A percentile compares a stretch with the other conserved stretches of the same genome.
Evolutionary conservation across 306 rosid genomes (phyloP).

Genomic region (Fragaria ananassa): DNA sequence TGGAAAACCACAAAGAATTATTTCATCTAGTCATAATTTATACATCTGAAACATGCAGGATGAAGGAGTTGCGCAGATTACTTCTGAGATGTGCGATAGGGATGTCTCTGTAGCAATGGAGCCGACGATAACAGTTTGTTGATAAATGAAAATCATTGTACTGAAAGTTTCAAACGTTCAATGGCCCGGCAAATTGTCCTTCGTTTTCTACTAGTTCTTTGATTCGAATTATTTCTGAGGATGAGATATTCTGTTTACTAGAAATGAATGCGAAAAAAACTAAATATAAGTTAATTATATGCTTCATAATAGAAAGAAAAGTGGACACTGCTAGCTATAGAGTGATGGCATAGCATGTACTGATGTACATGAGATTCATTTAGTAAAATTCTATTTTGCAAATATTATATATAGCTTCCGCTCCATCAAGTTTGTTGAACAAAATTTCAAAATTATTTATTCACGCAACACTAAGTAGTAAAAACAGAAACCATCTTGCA

Average conservation of each 20-base stretch:
- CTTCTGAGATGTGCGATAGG: slow-evolving; percentile 66
- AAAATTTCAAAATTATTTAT: background rate
- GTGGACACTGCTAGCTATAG: background rate
- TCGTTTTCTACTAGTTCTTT: background rate
- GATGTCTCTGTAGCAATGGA: slow-evolving; percentile 56
- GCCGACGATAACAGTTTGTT: slow-evolving; percentile 64
- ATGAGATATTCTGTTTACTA: background rate
- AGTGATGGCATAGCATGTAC: background rate
- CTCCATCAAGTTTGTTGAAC: background rate
- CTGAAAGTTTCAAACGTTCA: background rate
- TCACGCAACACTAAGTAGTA: background rate
- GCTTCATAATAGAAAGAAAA: background rate
- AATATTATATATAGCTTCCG: background rate
- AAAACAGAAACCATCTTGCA: background rate
- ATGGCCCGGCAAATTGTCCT: background rate
- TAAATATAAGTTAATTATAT: background rate
- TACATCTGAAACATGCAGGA: slow-evolving; percentile 42
- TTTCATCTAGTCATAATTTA: background rate
- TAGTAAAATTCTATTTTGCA: background rate
- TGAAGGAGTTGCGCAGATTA: slow-evolving; percentile 48
- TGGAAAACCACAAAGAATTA: background rate
- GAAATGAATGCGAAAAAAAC: background rate
- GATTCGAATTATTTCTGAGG: background rate
- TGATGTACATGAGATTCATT: too few relatives aligned
- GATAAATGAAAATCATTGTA: slow-evolving; percentile 15